A percentile compares a stretch with the other conserved stretches of the same genome.
Evolutionary conservation across 2,329 filamentous ascomycete genomes (phyloP).

Genomic region (Tolypocladium nubicola): DNA sequence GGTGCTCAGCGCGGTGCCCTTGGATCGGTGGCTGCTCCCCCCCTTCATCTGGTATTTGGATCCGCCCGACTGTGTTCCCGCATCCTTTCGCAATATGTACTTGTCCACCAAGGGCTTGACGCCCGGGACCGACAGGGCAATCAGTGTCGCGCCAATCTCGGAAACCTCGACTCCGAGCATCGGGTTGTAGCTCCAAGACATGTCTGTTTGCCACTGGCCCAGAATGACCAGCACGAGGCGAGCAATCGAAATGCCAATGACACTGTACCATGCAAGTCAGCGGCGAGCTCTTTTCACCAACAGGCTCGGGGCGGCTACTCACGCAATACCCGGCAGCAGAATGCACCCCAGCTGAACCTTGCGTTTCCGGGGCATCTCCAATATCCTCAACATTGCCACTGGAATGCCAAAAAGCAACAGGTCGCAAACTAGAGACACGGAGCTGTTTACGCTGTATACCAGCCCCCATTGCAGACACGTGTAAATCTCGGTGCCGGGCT

Average conservation of each 20-base stretch:
- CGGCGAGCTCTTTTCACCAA: neutral
- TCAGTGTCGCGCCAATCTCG: conserved; percentile 38
- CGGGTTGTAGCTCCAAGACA: conserved; percentile 40
- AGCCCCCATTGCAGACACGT: conserved; percentile 37
- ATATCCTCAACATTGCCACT: conserved; percentile 31
- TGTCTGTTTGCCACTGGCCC: conserved; percentile 35
- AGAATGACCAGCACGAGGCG: conserved; percentile 35
- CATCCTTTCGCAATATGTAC: conserved; percentile 16
- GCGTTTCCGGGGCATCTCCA: conserved; percentile 30
- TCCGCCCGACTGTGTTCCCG: conserved; percentile 9
- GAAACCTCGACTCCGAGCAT: conserved; percentile 38
- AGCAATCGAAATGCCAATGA: conserved; percentile 35
- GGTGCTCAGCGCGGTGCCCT: conserved; percentile 17
- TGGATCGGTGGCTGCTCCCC: conserved; percentile 8
- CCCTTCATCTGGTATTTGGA: conserved; percentile 10
- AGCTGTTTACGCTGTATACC: conserved; percentile 40
- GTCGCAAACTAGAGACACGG: conserved; percentile 37
- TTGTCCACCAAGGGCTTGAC: conserved; percentile 35
- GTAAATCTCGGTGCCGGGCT: conserved; percentile 27
- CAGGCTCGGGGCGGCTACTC: conserved; percentile 10
- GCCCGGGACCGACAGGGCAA: conserved; percentile 39
- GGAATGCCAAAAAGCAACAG: conserved; percentile 39
- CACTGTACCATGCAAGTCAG: conserved; percentile 18
- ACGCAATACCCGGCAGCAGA: conserved; percentile 37
- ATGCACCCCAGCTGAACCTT: conserved; percentile 37